Conservation (phyloP, 208 protist species). For the Leishmania amazonensis region DNA sequence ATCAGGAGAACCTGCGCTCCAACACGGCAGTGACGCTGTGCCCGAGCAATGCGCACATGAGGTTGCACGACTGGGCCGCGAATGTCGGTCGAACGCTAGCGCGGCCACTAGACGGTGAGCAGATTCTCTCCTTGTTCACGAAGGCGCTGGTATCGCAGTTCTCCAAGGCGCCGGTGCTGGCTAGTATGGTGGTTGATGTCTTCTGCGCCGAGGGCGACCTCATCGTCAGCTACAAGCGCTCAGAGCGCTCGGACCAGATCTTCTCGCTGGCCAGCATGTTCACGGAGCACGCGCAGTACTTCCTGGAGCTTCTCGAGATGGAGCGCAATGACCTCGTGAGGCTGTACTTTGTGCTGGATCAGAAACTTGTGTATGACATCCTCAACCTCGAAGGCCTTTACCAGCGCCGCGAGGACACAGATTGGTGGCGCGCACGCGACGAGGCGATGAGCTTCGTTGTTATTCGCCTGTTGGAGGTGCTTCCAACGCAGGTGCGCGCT, state of each 20-base stretch:
- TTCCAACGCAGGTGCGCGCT: constrained; percentile 62
- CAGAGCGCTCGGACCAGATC: constrained; percentile 52
- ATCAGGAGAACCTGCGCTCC: constrained; percentile 70
- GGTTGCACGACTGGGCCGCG: constrained; percentile 59
- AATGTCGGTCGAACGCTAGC: constrained; percentile 42
- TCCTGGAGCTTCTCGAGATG: constrained; percentile 72
- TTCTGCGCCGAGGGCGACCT: constrained; percentile 83
- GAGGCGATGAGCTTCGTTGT: constrained; percentile 67
- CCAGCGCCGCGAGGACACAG: constrained; percentile 41
- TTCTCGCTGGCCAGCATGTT: constrained; percentile 78
- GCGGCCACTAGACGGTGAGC: constrained; percentile 34
- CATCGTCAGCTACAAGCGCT: constrained; percentile 69
- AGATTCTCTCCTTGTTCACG: constrained; percentile 68
- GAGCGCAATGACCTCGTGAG: constrained; percentile 64
- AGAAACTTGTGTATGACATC: constrained; percentile 65
- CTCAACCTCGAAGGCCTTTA: constrained; percentile 65
- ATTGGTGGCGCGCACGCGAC: constrained; percentile 65
- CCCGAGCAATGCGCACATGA: constrained; percentile 41
- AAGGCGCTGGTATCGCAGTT: constrained; percentile 83
- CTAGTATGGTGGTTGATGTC: constrained; percentile 64
- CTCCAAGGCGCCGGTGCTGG: constrained; percentile 66
- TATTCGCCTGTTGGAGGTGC: constrained; percentile 52
- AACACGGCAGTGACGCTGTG: constrained; percentile 59
- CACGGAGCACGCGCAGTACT: constrained; percentile 69
- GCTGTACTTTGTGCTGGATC: constrained; percentile 76